phyloP scores from a whole-genome alignment of 257 asterid species.

The Jasminum sambac region DNA sequence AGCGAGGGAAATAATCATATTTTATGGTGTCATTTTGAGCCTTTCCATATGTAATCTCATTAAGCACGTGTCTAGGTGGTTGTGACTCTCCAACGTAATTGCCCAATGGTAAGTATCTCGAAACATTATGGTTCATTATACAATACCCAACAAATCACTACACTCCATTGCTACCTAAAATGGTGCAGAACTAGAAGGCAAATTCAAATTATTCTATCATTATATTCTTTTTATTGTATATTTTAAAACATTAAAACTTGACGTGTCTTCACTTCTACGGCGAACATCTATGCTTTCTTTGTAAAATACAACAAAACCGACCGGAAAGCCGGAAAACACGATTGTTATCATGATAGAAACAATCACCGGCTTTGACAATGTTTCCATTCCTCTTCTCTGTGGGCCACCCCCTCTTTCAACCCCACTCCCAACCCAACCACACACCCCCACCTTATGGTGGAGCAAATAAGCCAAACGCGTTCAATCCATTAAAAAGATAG shows the following conservation, averaged over 20 bases:
- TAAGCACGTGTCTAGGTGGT: no score
- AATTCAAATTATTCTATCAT: neutral
- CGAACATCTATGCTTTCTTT: conserved; percentile 6
- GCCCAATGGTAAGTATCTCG: no score
- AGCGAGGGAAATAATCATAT: no score
- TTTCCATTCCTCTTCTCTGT: conserved; percentile 33
- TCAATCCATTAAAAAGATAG: no score
- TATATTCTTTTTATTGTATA: no score
- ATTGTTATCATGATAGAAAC: conserved; percentile 1
- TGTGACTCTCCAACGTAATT: no score
- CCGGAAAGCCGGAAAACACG: conserved; percentile 31
- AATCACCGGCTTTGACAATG: conserved; percentile 29
- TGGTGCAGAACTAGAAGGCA: no score
- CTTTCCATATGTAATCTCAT: no score
- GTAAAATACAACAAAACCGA: conserved; percentile 25
- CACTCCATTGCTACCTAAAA: no score
- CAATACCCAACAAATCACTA: no score
- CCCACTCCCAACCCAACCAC: conserved; percentile 39
- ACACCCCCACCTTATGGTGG: conserved; percentile 22
- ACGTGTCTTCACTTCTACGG: conserved; percentile 22
- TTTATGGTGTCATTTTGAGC: no score
- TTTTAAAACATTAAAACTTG: neutral
- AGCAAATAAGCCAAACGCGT: neutral
- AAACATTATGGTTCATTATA: no score
- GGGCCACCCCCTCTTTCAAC: conserved; percentile 35